Evolutionary conservation across 371 early-diverging fungal species (phyloP).

Genomic region (Zopfochytrium polystomum): DNA sequence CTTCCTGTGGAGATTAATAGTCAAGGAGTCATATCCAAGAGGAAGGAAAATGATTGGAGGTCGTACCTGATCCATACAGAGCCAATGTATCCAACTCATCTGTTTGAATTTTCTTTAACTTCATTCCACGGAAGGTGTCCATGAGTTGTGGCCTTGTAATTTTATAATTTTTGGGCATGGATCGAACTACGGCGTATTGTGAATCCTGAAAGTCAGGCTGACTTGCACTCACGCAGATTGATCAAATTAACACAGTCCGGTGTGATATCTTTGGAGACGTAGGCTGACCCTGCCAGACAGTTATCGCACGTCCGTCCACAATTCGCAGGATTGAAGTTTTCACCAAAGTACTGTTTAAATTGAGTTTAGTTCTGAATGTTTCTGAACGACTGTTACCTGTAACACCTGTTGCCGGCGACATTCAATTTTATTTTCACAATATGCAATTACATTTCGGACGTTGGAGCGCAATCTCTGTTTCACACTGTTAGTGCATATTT

Average conservation of each 20-base stretch:
- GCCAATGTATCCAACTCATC: constrained; percentile 49
- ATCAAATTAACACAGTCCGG: constrained; percentile 59
- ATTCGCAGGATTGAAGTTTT: constrained; percentile 64
- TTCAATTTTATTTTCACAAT: constrained; percentile 91
- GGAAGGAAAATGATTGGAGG: too few species aligned
- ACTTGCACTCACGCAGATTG: constrained; percentile 33
- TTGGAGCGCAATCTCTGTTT: constrained; percentile 69
- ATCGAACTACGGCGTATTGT: constrained; percentile 18
- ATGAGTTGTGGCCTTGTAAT: constrained; percentile 73
- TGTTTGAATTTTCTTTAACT: constrained; percentile 53
- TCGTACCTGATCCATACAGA: constrained; percentile 64
- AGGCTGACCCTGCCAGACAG: constrained; percentile 52
- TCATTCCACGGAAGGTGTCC: constrained; percentile 79
- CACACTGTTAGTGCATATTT: not conserved
- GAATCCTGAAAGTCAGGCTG: constrained; percentile 31
- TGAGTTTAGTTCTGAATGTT: not conserved
- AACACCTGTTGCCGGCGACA: constrained; percentile 93
- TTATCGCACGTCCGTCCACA: constrained; percentile 95
- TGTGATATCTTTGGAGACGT: constrained; percentile 35
- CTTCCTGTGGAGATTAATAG: not conserved
- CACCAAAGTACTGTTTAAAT: constrained; percentile 82
- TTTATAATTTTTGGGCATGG: constrained; percentile 39
- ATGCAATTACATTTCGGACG: constrained; percentile 84
- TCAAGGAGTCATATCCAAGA: not conserved
- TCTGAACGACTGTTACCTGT: constrained; percentile 31